Conservation (phyloP, 768 basidiomycete genomes). For the Boletus sp. region DNA sequence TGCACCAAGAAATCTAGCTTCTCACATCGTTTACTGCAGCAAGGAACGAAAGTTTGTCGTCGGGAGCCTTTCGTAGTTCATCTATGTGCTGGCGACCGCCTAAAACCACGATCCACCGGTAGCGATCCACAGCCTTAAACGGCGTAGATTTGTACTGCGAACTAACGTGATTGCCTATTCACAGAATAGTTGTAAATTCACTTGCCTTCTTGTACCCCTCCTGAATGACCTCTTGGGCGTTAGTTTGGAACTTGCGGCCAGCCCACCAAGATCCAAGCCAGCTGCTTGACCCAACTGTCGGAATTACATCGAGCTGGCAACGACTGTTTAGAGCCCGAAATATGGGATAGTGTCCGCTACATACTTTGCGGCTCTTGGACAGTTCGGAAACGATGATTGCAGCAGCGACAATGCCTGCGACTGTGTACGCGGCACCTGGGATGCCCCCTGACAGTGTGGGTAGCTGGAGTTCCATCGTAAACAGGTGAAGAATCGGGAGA, state of each 20-base stretch:
- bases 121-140: background rate
- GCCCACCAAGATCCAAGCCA: slow-evolving; percentile 30
- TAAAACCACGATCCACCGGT: background rate
- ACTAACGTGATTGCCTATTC: background rate
- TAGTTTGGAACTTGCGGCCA: slow-evolving; percentile 16
- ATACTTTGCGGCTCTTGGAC: slow-evolving; percentile 2
- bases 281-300: slow-evolving; percentile 27
- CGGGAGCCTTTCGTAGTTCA: slow-evolving; percentile 37
- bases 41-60: slow-evolving; percentile 37
- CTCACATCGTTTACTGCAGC: slow-evolving; percentile 32
- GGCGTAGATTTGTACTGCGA: background rate
- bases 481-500: background rate
- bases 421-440: background rate
- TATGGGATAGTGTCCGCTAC: background rate
- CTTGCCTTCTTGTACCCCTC: slow-evolving; percentile 35
- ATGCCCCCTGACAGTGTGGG: slow-evolving; percentile 1
- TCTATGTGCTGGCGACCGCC: background rate
- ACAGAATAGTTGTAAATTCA: background rate
- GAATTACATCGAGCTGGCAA: slow-evolving; percentile 29
- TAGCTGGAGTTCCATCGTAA: background rate
- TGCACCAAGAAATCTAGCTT: background rate
- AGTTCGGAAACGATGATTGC: slow-evolving; percentile 4
- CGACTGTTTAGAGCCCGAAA: background rate
- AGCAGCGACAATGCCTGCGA: slow-evolving; percentile 4
- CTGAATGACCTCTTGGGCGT: slow-evolving; percentile 25